Evolutionary conservation across 768 basidiomycete genomes (phyloP), one percentile per base, ranked within the genome.

Genomic region (Psilocybe cubensis): DNA sequence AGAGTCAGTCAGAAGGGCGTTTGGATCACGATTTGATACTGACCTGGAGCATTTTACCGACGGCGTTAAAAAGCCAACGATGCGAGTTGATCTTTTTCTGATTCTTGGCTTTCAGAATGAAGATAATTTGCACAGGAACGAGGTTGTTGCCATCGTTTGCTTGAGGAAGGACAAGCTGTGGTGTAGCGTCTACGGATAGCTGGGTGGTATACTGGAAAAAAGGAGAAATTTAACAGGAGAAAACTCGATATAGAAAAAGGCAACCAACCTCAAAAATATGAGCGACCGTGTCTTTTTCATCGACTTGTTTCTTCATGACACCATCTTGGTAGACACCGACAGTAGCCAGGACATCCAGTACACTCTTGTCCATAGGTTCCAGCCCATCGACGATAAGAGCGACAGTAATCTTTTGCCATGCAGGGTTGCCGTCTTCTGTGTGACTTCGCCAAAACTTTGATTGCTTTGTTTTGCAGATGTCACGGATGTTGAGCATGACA

Each of bases 21-120:
- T 18, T 45, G 35, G 17, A 29, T 17, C 21, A 11, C 18, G 40
- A 11, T 18, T 25, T 25, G n/a, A 56, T 25, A 64, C 77, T 41
- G 58, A 89, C 92, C 63, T 92, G 82, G 40, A 96, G 73, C 63
- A 89, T 88, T 66, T 79, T 84, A 3, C 93, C 94, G 51, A 98
- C 89, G 21, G 92, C 95, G 63, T 98, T 96, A 81, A 98, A 96
- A 24, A 96, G 79, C 95, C 95, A 96, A 40, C 94, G 87, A 74
- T 96, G 94, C 52, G 92, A 93, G 68, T 94, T 95, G 74, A 94
- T 95, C 79, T 96, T 96, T 81, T 95, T 96, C 71, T 92, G 87
- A 75, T 96, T 96, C 77, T 96, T 91, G 6, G 92, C 92, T 73
- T 96, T 97, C 64, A 96, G 74, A 54, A 94, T 86, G 52, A 96